Percentiles rank a stretch among this genome's conserved stretches.
phyloP scores from a whole-genome alignment of 2,329 filamentous ascomycete species.

The Trichoderma brevicompactum region DNA sequence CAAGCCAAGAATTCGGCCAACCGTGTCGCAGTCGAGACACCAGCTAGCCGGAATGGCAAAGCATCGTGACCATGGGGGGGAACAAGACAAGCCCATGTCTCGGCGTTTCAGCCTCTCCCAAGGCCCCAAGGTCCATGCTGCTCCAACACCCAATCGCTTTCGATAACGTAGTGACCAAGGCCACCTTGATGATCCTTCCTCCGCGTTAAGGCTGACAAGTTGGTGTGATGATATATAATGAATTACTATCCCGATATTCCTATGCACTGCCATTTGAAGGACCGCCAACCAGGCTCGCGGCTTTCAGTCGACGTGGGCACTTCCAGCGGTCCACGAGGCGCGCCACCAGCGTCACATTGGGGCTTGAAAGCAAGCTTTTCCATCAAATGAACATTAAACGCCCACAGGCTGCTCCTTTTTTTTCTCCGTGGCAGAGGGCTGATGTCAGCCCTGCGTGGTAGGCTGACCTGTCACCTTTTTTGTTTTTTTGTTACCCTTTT shows the following conservation, averaged over 20 bases:
- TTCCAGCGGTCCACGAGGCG: slow-evolving; percentile 9
- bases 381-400: neutral
- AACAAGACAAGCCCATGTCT: neutral
- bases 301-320: neutral
- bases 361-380: slow-evolving; percentile 14
- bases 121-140: neutral
- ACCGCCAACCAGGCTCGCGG: neutral
- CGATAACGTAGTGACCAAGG: neutral
- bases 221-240: slow-evolving; percentile 21
- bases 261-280: neutral
- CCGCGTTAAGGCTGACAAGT: slow-evolving; percentile 26
- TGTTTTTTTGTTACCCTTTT: neutral
- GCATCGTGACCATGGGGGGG: slow-evolving; percentile 18
- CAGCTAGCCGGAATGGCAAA: neutral
- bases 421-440: slow-evolving; percentile 4
- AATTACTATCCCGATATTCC: neutral
- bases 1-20: slow-evolving; percentile 4
- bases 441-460: slow-evolving; percentile 24
- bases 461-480: slow-evolving; percentile 16
- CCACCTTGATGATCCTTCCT: slow-evolving; percentile 1
- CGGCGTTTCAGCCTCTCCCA: slow-evolving; percentile 8
- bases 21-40: neutral
- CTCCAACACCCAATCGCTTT: slow-evolving; percentile 3
- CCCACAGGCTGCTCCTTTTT: neutral
- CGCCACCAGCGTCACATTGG: slow-evolving; percentile 22